These are phyloP conservation scores for Podila minutissima DNA, from an alignment of 192 early-diverging fungal genomes.

Conservation along the genomic window DNA sequence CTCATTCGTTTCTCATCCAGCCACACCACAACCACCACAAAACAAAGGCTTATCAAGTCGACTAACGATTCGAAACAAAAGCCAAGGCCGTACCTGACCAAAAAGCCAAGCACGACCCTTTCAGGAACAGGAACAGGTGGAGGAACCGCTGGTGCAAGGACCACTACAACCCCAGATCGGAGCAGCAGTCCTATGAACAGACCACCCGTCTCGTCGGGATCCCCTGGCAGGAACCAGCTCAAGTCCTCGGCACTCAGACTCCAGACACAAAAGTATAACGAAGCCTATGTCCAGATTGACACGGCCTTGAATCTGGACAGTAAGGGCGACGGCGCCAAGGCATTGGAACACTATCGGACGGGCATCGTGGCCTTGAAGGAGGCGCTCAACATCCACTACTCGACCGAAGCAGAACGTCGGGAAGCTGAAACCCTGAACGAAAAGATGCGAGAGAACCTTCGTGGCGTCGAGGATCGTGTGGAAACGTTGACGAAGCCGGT, in stretches of 20 bases:
- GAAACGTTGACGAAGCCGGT: background rate
- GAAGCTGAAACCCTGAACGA: slow-evolving; percentile 31
- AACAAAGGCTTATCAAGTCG: background rate
- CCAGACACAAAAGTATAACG: slow-evolving; percentile 31
- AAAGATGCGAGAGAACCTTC: slow-evolving; percentile 39
- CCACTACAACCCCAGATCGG: background rate
- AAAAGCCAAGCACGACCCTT: background rate
- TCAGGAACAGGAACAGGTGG: background rate
- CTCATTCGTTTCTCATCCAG: background rate
- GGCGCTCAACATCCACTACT: slow-evolving; percentile 42
- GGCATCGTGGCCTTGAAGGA: slow-evolving; percentile 29
- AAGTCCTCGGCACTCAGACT: slow-evolving; percentile 12
- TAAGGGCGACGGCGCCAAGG: slow-evolving; percentile 15
- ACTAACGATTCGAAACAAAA: background rate
- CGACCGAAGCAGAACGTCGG: slow-evolving; percentile 28
- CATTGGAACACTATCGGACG: slow-evolving; percentile 16
- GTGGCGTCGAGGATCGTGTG: slow-evolving; percentile 24
- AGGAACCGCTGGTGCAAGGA: background rate
- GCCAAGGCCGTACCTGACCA: background rate
- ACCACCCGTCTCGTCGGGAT: background rate
- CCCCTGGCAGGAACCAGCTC: background rate
- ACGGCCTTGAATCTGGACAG: slow-evolving; percentile 19
- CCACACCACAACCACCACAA: background rate
- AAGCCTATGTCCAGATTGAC: slow-evolving; percentile 35
- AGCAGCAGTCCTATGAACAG: background rate